These are phyloP conservation scores for Podospora sp. DNA, from an alignment of 495 filamentous ascomycete species.

Conservation along the genomic window DNA sequence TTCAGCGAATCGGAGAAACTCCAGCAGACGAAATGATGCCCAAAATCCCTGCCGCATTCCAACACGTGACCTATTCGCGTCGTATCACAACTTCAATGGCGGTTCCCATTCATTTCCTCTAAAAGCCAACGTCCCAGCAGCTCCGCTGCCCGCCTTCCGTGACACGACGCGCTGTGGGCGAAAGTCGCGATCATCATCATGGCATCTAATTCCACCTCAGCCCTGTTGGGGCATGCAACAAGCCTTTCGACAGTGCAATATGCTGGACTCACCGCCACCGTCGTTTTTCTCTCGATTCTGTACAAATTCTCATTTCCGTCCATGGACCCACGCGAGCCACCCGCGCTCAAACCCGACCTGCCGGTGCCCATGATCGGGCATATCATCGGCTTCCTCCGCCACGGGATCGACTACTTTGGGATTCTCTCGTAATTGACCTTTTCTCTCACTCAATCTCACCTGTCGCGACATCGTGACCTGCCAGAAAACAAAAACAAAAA, in stretches of 20 bases:
- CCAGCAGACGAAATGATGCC: too few species aligned
- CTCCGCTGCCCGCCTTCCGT: too few species aligned
- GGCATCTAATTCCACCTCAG: not conserved
- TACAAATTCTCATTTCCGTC: not conserved
- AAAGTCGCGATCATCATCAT: not conserved
- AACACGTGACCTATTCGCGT: too few species aligned
- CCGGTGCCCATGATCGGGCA: constrained; percentile 8
- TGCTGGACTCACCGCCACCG: not conserved
- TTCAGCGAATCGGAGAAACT: too few species aligned
- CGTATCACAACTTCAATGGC: too few species aligned
- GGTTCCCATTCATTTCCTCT: too few species aligned
- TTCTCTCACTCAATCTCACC: not conserved
- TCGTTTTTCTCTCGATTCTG: not conserved
- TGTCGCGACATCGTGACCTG: too few species aligned
- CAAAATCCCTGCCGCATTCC: too few species aligned
- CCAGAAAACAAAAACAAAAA: too few species aligned
- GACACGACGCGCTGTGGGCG: too few species aligned
- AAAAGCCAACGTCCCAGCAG: too few species aligned
- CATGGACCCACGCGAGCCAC: constrained; percentile 6
- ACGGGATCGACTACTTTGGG: not conserved
- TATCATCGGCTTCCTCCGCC: constrained; percentile 7
- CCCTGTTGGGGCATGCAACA: not conserved
- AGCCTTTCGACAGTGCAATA: not conserved
- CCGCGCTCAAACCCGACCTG: not conserved
- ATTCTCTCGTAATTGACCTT: not conserved